Evolutionary conservation across 495 filamentous ascomycete species (phyloP), one percentile per base, ranked within the genome.

Genomic region (Amorphotheca resinae): DNA sequence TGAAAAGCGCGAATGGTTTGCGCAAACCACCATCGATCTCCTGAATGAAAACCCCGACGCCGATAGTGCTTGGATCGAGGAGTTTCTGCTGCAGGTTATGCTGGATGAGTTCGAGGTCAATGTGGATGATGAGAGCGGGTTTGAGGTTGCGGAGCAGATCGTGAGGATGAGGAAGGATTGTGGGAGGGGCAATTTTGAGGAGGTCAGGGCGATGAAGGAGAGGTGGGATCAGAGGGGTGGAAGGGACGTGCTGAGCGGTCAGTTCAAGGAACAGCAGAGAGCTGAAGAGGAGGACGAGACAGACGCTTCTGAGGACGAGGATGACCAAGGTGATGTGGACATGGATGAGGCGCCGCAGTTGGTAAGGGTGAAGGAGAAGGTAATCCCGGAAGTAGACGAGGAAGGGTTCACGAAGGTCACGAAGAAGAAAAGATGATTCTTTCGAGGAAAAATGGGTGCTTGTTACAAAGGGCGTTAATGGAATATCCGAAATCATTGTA

Each of bases 1-100:
- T 38, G 86, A 89, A 62, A 96, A 96, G 64, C 82, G 87, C 44
- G 91, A 91, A 70, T 95, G 89, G 89, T 84, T 98, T 54, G 88
- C 83, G 38, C 87, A 87, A 55, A 79, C 80, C 12, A 72, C 95
- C 52, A 84, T 82, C 44, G 87, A 95, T 7, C 78, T 95, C 54
- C 74, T 95, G 38, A 57, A 61, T 0, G 70, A 76, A 20, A 60
- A 77, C 8, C 75, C 84, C 0, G 82, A 88, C 44, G 85, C 81
- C 22, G 83, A 94, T 50, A 67, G 71, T n/a, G 74, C 80, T 33
- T 86, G 94, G 51, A 60, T 96, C 25, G 91, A 96, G 63, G 70
- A 76, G 33, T 75, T 85, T 9, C 65, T 96, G 40, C 63, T 93
- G 21, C 82, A 95, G 51, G 81, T 88, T 16, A 88, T 98, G 82